These are phyloP conservation scores for Lanzia echinophila DNA, from an alignment of 2,329 filamentous ascomycete species.

Conservation along the genomic window DNA sequence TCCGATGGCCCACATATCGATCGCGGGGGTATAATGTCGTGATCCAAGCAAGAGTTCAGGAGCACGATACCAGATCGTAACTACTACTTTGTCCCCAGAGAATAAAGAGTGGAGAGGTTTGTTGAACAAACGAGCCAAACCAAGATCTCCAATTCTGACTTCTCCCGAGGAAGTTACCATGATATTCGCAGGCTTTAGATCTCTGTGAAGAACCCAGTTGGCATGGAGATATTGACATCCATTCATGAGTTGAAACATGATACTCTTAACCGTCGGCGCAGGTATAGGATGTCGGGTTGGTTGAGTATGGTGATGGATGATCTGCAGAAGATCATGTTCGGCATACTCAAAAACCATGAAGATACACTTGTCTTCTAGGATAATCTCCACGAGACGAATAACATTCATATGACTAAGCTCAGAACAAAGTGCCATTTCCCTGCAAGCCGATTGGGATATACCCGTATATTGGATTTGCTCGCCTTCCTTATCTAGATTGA, in stretches of 20 bases:
- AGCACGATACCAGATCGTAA: conserved; percentile 98
- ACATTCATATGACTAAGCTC: conserved; percentile 86
- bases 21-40: conserved; percentile 93
- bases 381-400: conserved; percentile 87
- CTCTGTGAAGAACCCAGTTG: conserved; percentile 95
- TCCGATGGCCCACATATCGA: conserved; percentile 95
- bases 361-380: conserved; percentile 97
- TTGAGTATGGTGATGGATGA: conserved; percentile 93
- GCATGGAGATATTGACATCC: conserved; percentile 90
- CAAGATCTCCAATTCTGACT: conserved; percentile 92
- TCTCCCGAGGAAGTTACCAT: conserved; percentile 89
- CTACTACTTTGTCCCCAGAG: conserved; percentile 93
- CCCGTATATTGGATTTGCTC: conserved; percentile 92
- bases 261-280: conserved; percentile 80
- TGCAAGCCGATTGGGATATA: conserved; percentile 93
- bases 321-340: conserved; percentile 93
- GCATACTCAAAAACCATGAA: conserved; percentile 99
- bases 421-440: conserved; percentile 95
- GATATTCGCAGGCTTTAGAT: conserved; percentile 97
- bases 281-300: conserved; percentile 83
- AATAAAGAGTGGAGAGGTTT: conserved; percentile 90
- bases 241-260: conserved; percentile 92
- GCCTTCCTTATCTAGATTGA: conserved; percentile 73
- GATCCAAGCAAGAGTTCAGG: conserved; percentile 88
- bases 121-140: conserved; percentile 85